Base-by-base conservation (phyloP, 1,139 yeast species). In the Candida pseudocylindracea region DNA sequence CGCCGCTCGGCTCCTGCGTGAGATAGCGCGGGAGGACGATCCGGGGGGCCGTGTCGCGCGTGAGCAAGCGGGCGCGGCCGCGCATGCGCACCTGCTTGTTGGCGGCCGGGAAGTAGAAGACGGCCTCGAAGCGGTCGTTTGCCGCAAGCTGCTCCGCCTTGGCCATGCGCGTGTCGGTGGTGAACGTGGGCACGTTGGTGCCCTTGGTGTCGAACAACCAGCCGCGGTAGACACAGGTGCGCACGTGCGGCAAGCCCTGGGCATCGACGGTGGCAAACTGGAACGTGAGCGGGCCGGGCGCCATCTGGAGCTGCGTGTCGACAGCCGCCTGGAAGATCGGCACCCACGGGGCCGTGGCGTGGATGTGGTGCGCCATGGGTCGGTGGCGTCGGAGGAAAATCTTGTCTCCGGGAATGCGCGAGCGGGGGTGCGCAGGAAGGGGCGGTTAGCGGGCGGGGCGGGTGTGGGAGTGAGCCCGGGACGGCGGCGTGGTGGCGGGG, bases 211-310 rank as follows among this genome's bases (percentile, higher is more conserved):
- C 60, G 45, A 79, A 80, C 31, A 80, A 52, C 53, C 78, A 80
- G 10, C 85, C 91, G 34, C 93, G 61, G 42, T 59, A 68, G 10
- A 78, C 69, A 39, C 80, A 67, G 0, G 91, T 74, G 41, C 93
- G 55, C 34, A 65, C 74, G 41, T 54, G 63, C 11, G 79, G 93
- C 44, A 53, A 55, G n/a, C 69, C 70, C 29, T 53, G 48, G 12
- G 44, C 39, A 40, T 72, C 78, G 30, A 74, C 67, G 10, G 88
- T 76, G 34, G 81, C 70, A 34, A 79, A 63, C 40, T 75, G 74
- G 42, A 78, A 74, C 2, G 74, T 52, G 32, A 63, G 63, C 5
- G 53, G 53, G 45, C 52, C 29, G 41, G 49, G 45, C 45, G 55
- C 34, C 28, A 46, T 47, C 4, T 42, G 36, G 29, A 53, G 45